Evolutionary conservation across 495 filamentous ascomycete species (phyloP), one percentile per base, ranked within the genome.

Genomic region (Polyplosphaeria fusca): DNA sequence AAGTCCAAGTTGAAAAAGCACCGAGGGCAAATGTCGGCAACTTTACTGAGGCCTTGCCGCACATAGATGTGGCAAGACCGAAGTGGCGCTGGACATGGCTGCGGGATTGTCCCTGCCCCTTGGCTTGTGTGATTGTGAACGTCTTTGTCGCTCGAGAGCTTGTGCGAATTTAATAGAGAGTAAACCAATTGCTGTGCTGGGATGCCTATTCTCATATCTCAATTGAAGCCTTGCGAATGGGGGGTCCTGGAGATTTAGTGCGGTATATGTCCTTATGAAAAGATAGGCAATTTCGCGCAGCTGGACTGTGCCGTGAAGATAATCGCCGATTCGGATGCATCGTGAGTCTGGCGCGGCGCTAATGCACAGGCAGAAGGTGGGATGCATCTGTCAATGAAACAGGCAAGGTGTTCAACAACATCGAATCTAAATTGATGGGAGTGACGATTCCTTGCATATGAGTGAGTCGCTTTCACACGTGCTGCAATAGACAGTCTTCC

Each of bases 371-470:
- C 14, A 9, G 1, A 45, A 12, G 2, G 14, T 22, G 4, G 14
- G 18, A 16, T 46, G 52, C 52, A 55, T 2, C 22, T 35, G 5
- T 18, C 20, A 23, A 13, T 35, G 4, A 26, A 47, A 39, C 2
- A 18, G 43, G 52, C 22, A 56, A 37, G 32, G 43, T 23, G 28
- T 27, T 37, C 45, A 47, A 47, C 55, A 38, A 55, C 23, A 27
- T 40, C 55, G 42, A 59, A 59, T 59, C 48, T 42, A 60, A 38
- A 23, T 60, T 53, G 23, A 53, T 54, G 41, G 49, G 47, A 5
- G 47, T 60, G 57, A 60, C 57, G 57, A 55, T 46, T 25, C 30
- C 39, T 26, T 50, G 58, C 58, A 61, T 32, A 23, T 4, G 28
- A 25, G 20, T 9, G 41, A 32, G 45, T 18, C 23, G 38, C 14